phyloP scores from a whole-genome alignment of 305 asterid species.

The Fraxinus latifolia region DNA sequence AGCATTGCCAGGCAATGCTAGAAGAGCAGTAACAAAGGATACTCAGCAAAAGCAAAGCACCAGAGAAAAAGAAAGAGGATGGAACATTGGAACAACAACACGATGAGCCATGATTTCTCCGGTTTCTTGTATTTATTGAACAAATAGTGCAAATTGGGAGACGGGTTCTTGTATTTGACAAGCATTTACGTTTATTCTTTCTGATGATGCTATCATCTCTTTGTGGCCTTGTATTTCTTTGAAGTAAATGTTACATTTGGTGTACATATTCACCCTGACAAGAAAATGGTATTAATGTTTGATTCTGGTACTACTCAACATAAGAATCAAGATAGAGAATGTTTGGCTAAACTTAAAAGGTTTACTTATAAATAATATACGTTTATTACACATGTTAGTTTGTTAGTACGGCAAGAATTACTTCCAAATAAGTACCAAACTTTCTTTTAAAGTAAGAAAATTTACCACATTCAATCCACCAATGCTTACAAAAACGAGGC shows the following conservation, averaged over 20 bases:
- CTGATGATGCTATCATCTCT: conserved; percentile 40
- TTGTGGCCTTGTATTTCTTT: conserved; percentile 21
- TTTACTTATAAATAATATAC: not conserved
- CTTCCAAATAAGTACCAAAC: not conserved
- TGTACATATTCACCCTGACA: conserved; percentile 28
- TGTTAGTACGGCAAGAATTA: not conserved
- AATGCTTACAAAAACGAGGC: not conserved
- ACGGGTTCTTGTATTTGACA: not conserved
- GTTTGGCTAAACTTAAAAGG: not conserved
- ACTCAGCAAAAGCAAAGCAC: conserved; percentile 57
- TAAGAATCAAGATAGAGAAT: not conserved
- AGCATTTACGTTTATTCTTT: conserved; percentile 19
- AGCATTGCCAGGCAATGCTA: conserved; percentile 53
- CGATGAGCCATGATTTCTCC: conserved; percentile 31
- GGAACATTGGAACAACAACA: conserved; percentile 70
- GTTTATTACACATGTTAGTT: no score
- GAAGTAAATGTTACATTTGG: conserved; percentile 21
- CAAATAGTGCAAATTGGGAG: conserved; percentile 16
- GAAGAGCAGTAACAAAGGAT: conserved; percentile 54
- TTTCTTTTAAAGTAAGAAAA: no score
- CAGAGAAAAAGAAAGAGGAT: conserved; percentile 79
- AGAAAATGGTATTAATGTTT: conserved; percentile 17
- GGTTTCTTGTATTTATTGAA: not conserved
- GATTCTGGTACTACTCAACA: not conserved
- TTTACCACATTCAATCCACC: not conserved